phyloP scores from a whole-genome alignment of 176 grass and related monocot species.

The Triticum dicoccoides region DNA sequence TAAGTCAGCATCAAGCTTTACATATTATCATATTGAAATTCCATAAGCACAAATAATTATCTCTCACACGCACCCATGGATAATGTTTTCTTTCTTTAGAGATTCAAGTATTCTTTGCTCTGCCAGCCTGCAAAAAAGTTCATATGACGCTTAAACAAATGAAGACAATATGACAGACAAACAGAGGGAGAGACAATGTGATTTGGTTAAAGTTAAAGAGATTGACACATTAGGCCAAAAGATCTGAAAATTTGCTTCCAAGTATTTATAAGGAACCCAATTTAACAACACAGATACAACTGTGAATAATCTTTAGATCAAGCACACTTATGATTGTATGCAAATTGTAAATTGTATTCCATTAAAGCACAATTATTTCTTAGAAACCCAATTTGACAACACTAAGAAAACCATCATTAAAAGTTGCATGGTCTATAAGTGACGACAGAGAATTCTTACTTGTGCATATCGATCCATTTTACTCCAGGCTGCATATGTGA shows the following conservation, averaged over 20 bases:
- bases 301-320: not conserved
- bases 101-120: constrained; percentile 71
- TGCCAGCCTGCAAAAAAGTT: constrained; percentile 57
- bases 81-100: constrained; percentile 55
- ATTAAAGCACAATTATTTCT: constrained; percentile 36
- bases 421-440: not conserved
- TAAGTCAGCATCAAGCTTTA: constrained; percentile 18
- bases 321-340: not conserved
- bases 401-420: not conserved
- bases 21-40: constrained; percentile 3
- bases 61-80: constrained; percentile 48
- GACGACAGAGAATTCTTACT: constrained; percentile 44
- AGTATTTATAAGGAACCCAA: not conserved
- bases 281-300: not conserved
- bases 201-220: constrained; percentile 7
- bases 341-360: not conserved
- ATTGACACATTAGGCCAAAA: constrained; percentile 8
- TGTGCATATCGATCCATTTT: constrained; percentile 80
- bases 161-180: not conserved
- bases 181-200: not conserved
- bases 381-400: not conserved
- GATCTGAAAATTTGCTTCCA: not conserved
- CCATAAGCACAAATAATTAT: constrained; percentile 19
- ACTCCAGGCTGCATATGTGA: constrained; percentile 63
- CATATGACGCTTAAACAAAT: not conserved